Conservation (phyloP, 2,329 filamentous ascomycete species). For the Elsinoe arachidis region DNA sequence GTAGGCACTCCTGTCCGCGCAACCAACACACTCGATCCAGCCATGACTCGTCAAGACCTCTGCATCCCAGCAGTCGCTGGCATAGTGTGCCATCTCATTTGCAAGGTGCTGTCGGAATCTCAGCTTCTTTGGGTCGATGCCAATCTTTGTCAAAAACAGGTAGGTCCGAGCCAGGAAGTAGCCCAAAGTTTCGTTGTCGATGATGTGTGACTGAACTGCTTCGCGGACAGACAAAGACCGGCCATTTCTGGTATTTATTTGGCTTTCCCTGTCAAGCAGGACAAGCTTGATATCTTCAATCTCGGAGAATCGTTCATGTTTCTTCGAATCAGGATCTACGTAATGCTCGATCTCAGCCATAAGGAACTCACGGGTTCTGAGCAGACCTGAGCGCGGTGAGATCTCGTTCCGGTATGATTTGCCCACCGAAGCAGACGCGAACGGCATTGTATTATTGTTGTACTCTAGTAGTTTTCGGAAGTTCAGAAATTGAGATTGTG, state of each 20-base stretch:
- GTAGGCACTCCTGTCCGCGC: constrained; percentile 90
- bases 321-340: constrained; percentile 93
- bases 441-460: constrained; percentile 91
- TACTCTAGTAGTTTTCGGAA: constrained; percentile 94
- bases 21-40: constrained; percentile 98
- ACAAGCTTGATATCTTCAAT: constrained; percentile 75
- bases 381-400: constrained; percentile 79
- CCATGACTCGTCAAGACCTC: constrained; percentile 85
- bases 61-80: constrained; percentile 94
- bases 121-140: constrained; percentile 77
- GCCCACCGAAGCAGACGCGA: constrained; percentile 92
- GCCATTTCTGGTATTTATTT: constrained; percentile 69
- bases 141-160: constrained; percentile 80
- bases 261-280: constrained; percentile 74
- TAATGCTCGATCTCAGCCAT: constrained; percentile 99
- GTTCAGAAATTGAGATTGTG: constrained; percentile 95
- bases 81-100: constrained; percentile 88
- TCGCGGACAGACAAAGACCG: constrained; percentile 67
- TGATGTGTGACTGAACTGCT: constrained; percentile 70
- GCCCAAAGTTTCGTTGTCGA: constrained; percentile 95
- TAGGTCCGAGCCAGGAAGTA: constrained; percentile 95
- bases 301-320: constrained; percentile 79
- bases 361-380: constrained; percentile 91
- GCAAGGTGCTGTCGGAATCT: constrained; percentile 97
- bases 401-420: constrained; percentile 99